Evolutionary conservation across 176 grass and related monocot genomes (phyloP).

Genomic region (Dactylis glomerata): DNA sequence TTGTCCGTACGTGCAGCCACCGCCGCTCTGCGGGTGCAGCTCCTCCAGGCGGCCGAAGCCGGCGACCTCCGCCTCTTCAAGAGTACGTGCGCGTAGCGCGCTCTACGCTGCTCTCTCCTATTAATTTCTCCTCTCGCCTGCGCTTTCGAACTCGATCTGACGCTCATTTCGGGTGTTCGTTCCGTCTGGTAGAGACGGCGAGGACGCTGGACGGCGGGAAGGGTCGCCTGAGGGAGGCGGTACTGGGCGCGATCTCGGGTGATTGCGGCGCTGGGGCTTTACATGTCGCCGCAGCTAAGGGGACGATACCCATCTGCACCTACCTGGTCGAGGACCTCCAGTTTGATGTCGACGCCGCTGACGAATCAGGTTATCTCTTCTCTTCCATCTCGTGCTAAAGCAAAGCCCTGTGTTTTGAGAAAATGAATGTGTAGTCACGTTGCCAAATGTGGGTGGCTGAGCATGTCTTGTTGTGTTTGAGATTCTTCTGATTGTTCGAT

Average conservation of each 20-base stretch:
- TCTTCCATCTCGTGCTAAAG: background rate
- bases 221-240: conserved; percentile 11
- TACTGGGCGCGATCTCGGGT: background rate
- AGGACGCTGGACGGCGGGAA: conserved; percentile 8
- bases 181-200: background rate
- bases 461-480: background rate
- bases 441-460: background rate
- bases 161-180: background rate
- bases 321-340: conserved; percentile 19
- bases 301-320: background rate
- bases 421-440: background rate
- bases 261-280: background rate
- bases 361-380: background rate
- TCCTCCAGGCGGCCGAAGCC: conserved; percentile 3
- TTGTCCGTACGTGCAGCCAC: background rate
- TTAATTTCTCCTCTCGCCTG: background rate
- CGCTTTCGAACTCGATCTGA: background rate
- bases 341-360: background rate
- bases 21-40: background rate
- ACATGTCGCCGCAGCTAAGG: background rate
- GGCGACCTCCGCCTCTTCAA: conserved; percentile 17
- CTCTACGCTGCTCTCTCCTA: background rate
- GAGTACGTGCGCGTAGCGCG: background rate
- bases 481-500: background rate
- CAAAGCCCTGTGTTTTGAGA: background rate